phyloP scores from a whole-genome alignment of 106 monocot species.

The Triglochin maritima region DNA sequence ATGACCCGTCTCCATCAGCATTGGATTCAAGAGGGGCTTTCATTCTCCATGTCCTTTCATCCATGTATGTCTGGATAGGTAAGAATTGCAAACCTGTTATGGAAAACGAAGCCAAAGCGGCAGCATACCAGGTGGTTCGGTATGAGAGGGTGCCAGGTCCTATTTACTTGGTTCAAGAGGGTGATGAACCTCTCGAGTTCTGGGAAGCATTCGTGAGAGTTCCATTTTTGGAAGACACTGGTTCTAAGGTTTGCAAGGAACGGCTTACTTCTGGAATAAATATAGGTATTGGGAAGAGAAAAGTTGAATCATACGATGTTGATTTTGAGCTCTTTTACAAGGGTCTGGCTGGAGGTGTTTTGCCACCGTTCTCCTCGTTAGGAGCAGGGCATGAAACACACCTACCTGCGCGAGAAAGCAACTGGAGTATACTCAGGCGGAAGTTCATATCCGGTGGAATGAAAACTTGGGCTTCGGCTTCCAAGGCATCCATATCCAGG shows the following conservation, averaged over 20 bases:
- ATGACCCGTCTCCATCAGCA: constrained; percentile 46
- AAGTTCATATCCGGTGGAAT: constrained; percentile 49
- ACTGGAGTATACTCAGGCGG: constrained; percentile 76
- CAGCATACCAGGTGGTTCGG: constrained; percentile 82
- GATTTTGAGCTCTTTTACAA: constrained; percentile 86
- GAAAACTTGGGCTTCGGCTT: constrained; percentile 18
- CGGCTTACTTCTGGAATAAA: constrained; percentile 7
- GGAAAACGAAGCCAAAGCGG: constrained; percentile 87
- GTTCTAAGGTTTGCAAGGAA: constrained; percentile 21
- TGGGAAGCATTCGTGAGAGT: constrained; percentile 65
- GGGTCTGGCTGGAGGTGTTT: constrained; percentile 67
- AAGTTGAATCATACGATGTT: constrained; percentile 51
- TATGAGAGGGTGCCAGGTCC: constrained; percentile 87
- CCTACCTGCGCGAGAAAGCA: constrained; percentile 84
- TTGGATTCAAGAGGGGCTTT: constrained; percentile 92
- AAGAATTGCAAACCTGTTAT: constrained; percentile 52
- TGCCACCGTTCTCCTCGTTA: constrained; percentile 60
- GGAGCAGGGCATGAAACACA: constrained; percentile 58
- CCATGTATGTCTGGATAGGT: constrained; percentile 86
- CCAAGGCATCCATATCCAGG: constrained; percentile 23
- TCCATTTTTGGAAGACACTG: constrained; percentile 7
- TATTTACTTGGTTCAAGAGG: constrained; percentile 52
- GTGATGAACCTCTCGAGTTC: constrained; percentile 61
- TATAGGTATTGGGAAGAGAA: constrained; percentile 38
- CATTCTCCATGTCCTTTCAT: constrained; percentile 55